These are phyloP conservation scores for Graphilbum sp. DNA, from an alignment of 2,329 filamentous ascomycete species.

Conservation along the genomic window DNA sequence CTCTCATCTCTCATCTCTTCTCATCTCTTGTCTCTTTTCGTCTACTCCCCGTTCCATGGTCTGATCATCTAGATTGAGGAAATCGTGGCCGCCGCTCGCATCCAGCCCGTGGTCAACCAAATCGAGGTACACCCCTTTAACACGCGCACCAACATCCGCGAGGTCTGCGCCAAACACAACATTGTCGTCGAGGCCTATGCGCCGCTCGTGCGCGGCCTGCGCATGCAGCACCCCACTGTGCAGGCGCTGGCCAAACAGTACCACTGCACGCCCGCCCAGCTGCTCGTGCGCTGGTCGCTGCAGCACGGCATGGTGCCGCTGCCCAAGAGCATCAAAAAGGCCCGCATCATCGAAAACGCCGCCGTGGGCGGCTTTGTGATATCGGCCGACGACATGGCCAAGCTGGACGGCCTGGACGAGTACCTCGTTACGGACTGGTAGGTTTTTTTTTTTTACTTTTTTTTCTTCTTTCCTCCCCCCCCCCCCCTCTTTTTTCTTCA, in stretches of 20 bases:
- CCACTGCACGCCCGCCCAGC: conserved; percentile 51
- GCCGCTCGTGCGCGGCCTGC: conserved; percentile 53
- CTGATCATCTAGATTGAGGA: conserved; percentile 31
- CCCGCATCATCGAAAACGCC: conserved; percentile 49
- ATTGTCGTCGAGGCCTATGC: conserved; percentile 70
- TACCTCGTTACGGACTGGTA: conserved; percentile 54
- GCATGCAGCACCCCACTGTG: conserved; percentile 53
- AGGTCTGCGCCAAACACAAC: conserved; percentile 45
- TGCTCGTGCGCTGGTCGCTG: conserved; percentile 62
- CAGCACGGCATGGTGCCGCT: conserved; percentile 59
- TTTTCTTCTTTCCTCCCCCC: too few species aligned
- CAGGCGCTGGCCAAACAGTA: conserved; percentile 49
- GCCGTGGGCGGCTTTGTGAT: conserved; percentile 45
- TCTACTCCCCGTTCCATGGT: background rate
- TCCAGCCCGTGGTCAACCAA: conserved; percentile 59
- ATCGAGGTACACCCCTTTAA: conserved; percentile 76
- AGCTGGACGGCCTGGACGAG: conserved; percentile 52
- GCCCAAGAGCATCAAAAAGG: conserved; percentile 51
- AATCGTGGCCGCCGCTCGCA: conserved; percentile 43
- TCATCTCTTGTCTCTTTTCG: background rate
- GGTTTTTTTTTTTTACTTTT: background rate
- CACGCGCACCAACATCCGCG: conserved; percentile 49
- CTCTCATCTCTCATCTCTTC: background rate
- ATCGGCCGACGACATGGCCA: conserved; percentile 42
- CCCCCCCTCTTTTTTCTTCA: background rate